Base-by-base conservation (phyloP, 1,284 basidiomycete genomes). In the Marasmius tenuissimus region DNA sequence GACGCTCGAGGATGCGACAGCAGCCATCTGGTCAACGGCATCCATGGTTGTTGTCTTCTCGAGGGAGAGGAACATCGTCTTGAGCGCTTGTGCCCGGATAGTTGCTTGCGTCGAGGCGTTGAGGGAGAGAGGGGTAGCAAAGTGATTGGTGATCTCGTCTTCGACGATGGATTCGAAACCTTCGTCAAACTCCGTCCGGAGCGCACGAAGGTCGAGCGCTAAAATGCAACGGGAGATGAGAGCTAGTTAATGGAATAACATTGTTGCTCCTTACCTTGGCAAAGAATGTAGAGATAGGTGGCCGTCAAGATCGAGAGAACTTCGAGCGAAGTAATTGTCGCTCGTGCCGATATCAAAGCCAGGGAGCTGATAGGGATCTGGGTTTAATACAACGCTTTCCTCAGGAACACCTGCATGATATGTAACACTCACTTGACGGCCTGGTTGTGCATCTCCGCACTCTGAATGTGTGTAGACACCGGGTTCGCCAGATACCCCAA, bases 391-490 rank as follows among this genome's bases (percentile, higher is more conserved):
- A 47, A n/a, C 22, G 20, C 54, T 18, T 35, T 39, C n/a, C 14
- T 11, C 59, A 63, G 33, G 51, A 50, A 54, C n/a, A 61, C 37
- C 37, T 58, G 49, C 50, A 76, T 12, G 40, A n/a, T 12, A n/a
- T 5, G 7, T 20, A n/a, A 11, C 45, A 16, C 88, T 67, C 65
- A 91, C 89, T 93, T 94, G 69, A 94, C 82, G 49, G 91, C 88
- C 73, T 94, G 93, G 70, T 94, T 95, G 69, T 93, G 91, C 88
- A 93, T 92, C 75, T 94, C 92, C 0, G 92, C 92, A 4, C 87
- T 89, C 70, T 94, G 91, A 38, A 93, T 86, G 70, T 93, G 92
- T 3, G 93, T 93, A 12, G 89, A 90, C 0, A 96, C 93, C 0
- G 94, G 93, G 71, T 86, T 89, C 3, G 93, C 93, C 20, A 94